Evolutionary conservation across 2,329 filamentous ascomycete genomes (phyloP).

Genomic region (Diplodia intermedia): DNA sequence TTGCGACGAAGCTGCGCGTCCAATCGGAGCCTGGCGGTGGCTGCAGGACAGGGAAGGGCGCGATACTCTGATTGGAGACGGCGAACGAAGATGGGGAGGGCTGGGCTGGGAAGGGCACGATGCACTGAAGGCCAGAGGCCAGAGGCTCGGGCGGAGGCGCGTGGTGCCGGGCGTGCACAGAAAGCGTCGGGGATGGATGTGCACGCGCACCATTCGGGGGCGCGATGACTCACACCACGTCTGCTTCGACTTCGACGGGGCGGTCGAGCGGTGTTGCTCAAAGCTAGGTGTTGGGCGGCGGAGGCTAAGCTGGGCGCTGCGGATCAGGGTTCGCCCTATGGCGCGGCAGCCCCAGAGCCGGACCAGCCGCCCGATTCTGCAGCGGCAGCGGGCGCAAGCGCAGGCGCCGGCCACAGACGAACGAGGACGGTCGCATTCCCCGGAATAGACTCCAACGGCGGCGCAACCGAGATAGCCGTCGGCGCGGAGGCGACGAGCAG

Average conservation of each 20-base stretch:
- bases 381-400: slow-evolving; percentile 3
- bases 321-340: slow-evolving; percentile 28
- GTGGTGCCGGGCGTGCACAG: not conserved
- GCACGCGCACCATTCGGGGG: not conserved
- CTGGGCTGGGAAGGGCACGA: not conserved
- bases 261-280: not conserved
- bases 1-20: not conserved
- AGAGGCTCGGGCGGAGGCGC: not conserved
- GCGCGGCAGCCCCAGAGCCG: slow-evolving; percentile 7
- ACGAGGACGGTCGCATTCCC: not conserved
- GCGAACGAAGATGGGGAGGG: not conserved
- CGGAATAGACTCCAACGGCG: slow-evolving; percentile 2
- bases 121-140: not conserved
- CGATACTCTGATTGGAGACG: not conserved
- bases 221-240: not conserved
- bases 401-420: slow-evolving; percentile 4
- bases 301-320: slow-evolving; percentile 4
- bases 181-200: not conserved
- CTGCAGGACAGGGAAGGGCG: too few relatives aligned
- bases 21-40: not conserved
- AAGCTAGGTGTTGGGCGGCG: not conserved
- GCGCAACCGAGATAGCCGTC: slow-evolving; percentile 14
- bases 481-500: not conserved
- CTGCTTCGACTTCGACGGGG: too few relatives aligned
- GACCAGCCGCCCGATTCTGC: slow-evolving; percentile 11